These are phyloP conservation scores for Parastagonospora nodorum DNA, from an alignment of 2,329 filamentous ascomycete species.

Conservation along the genomic window DNA sequence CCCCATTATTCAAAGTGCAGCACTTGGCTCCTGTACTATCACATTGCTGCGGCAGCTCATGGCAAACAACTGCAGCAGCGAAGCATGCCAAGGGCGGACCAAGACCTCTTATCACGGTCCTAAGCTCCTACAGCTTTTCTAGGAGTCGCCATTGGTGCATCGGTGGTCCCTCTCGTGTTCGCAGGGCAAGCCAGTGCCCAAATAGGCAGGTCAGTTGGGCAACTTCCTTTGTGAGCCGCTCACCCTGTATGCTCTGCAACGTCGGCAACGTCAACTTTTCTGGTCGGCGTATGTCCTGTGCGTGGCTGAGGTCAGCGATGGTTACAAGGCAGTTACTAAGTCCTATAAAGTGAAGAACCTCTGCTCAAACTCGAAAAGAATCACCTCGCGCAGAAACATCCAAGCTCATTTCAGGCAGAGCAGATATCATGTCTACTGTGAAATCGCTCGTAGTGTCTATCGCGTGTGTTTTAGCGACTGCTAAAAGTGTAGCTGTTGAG, in stretches of 20 bases:
- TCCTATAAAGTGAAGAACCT: constrained; percentile 18
- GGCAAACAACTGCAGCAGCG: constrained; percentile 5
- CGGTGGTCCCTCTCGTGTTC: constrained; percentile 9
- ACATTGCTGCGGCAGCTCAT: constrained; percentile 17
- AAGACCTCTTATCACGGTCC: constrained; percentile 30
- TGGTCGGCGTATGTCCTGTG: constrained; percentile 12
- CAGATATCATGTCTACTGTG: constrained; percentile 17
- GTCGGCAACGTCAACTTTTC: constrained; percentile 13
- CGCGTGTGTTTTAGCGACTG: constrained; percentile 22
- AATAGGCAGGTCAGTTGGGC: constrained; percentile 24
- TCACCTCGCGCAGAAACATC: constrained; percentile 1
- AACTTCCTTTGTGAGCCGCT: constrained; percentile 16
- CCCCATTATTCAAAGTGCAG: no score
- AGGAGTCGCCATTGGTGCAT: constrained; percentile 16
- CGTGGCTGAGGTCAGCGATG: constrained; percentile 2
- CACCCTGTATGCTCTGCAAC: constrained; percentile 9
- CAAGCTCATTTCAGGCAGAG: neutral
- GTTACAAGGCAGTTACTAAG: neutral
- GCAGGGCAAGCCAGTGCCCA: constrained; percentile 11
- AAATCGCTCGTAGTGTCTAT: constrained; percentile 29
- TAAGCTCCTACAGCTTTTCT: constrained; percentile 20
- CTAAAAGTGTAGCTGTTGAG: constrained; percentile 27
- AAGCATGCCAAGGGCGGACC: constrained; percentile 32
- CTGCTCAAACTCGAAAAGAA: constrained; percentile 1
- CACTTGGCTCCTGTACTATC: constrained; percentile 4